phyloP scores from a whole-genome alignment of 148 eudicot genomes.

The Diospyros lotus region DNA sequence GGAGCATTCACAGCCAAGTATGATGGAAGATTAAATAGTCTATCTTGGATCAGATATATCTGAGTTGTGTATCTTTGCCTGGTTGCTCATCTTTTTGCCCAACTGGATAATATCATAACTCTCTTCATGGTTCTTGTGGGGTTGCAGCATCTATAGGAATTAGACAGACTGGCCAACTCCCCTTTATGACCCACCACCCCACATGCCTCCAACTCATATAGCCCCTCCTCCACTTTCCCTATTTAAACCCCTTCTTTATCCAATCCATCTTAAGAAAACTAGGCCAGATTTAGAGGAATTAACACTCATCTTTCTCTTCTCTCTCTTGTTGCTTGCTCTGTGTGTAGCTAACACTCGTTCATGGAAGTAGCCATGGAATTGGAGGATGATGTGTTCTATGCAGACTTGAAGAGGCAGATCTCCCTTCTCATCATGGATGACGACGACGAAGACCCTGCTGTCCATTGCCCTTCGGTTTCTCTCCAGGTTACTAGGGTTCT shows the following conservation, averaged over 20 bases:
- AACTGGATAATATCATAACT: no score
- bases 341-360: background rate
- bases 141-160: background rate
- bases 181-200: conserved; percentile 25
- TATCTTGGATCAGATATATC: no score
- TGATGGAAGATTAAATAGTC: no score
- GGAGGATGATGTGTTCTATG: conserved; percentile 67
- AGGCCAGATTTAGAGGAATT: background rate
- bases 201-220: conserved; percentile 13
- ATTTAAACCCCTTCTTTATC: background rate
- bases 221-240: background rate
- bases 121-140: conserved; percentile 1
- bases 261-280: conserved; percentile 13
- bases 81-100: no score
- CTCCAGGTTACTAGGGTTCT: conserved; percentile 35
- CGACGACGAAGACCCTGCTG: conserved; percentile 36
- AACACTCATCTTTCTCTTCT: background rate
- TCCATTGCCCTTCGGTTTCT: conserved; percentile 35
- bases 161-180: conserved; percentile 24
- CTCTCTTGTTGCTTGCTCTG: background rate
- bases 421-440: conserved; percentile 80
- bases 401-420: conserved; percentile 72
- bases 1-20: no score
- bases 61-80: no score
- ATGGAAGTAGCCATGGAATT: conserved; percentile 54